Conservation (phyloP, 805 yeast genomes). For the Cyberlindnera americana region DNA sequence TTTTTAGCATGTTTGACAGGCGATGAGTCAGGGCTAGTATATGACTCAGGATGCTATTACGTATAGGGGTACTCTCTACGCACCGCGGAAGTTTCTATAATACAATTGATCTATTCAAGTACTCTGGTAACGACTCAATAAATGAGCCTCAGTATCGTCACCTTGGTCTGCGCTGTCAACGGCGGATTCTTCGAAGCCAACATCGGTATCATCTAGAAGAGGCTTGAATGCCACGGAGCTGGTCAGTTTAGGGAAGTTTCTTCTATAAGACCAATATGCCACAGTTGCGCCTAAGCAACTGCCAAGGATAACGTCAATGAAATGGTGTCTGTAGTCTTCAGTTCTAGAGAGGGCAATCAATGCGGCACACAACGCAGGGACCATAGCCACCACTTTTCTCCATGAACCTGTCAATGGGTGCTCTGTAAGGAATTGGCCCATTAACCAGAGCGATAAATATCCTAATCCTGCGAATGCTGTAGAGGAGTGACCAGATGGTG, state of each 20-base stretch:
- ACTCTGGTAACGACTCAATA: constrained; percentile 12
- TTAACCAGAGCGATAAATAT: constrained; percentile 58
- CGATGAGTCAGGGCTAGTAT: neutral
- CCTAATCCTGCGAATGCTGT: constrained; percentile 67
- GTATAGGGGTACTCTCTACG: neutral
- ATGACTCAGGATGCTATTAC: neutral
- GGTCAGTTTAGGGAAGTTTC: constrained; percentile 37
- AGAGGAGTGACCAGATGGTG: constrained; percentile 81
- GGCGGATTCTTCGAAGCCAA: constrained; percentile 26
- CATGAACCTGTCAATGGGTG: constrained; percentile 53
- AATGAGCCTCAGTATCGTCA: constrained; percentile 14
- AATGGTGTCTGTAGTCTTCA: constrained; percentile 92
- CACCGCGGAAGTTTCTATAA: too few species aligned
- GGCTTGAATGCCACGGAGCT: constrained; percentile 37
- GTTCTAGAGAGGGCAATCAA: constrained; percentile 83
- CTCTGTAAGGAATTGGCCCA: constrained; percentile 58
- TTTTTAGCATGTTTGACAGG: too few species aligned
- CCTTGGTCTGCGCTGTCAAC: constrained; percentile 21
- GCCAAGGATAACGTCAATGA: constrained; percentile 78
- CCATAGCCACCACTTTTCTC: constrained; percentile 50
- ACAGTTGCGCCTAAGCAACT: constrained; percentile 57
- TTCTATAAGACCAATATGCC: constrained; percentile 44
- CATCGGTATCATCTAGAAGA: constrained; percentile 38
- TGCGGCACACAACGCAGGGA: constrained; percentile 67
- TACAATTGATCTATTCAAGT: too few species aligned